Percentiles rank a stretch among this genome's conserved stretches.
These are phyloP conservation scores for Chamaecyparis obtusa DNA, from an alignment of 75 land plant species.

Conservation along the genomic window DNA sequence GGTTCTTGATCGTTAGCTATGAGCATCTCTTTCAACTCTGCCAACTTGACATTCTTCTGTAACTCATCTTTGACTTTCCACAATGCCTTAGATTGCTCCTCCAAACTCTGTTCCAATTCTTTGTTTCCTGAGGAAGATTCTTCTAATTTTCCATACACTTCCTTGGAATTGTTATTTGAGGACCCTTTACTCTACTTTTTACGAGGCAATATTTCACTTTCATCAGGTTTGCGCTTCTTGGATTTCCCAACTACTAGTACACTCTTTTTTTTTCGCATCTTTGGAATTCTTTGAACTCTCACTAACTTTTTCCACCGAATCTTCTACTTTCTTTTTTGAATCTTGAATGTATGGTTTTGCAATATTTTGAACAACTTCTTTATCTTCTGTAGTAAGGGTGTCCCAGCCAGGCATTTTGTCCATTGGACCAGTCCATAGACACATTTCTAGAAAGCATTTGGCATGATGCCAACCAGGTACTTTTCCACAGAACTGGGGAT, in stretches of 20 bases:
- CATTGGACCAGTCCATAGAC: constrained; percentile 42
- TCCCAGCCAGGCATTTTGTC: constrained; percentile 86
- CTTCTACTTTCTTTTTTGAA: constrained; percentile 17
- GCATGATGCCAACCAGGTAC: constrained; percentile 84
- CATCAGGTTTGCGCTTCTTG: constrained; percentile 37
- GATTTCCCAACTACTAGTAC: constrained; percentile 21
- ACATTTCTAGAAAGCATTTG: constrained; percentile 66
- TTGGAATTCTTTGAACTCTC: constrained; percentile 16
- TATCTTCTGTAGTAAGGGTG: constrained; percentile 53
- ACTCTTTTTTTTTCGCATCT: constrained; percentile 31
- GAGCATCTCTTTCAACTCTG: constrained; percentile 83
- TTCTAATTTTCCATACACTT: constrained; percentile 13
- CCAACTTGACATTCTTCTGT: constrained; percentile 63
- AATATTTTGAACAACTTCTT: constrained; percentile 31
- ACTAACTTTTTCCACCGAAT: neutral
- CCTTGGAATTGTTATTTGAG: constrained; percentile 16
- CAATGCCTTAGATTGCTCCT: constrained; percentile 66
- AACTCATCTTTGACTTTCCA: constrained; percentile 89
- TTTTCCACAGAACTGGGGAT: constrained; percentile 38
- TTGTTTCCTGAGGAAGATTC: constrained; percentile 10
- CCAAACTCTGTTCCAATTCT: constrained; percentile 54
- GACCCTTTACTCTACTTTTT: constrained; percentile 15
- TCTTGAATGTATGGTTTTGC: constrained; percentile 23
- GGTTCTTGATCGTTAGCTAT: constrained; percentile 67
- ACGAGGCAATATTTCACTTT: constrained; percentile 7